Percentiles rank a stretch among this genome's conserved stretches.
Conservation (phyloP, 495 filamentous ascomycete genomes). For the Daldinia caldariorum region DNA sequence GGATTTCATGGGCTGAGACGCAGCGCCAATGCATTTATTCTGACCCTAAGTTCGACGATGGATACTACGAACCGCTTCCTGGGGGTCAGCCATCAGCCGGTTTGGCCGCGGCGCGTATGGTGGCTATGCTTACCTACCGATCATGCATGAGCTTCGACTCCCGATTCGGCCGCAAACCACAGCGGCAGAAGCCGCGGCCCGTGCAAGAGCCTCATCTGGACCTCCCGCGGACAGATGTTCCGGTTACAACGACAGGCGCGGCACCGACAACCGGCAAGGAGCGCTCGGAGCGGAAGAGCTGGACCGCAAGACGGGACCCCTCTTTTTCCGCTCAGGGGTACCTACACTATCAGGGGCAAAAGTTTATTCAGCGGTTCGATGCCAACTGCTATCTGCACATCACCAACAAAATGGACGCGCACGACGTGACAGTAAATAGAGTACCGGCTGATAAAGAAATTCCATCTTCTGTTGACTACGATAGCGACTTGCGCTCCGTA, state of each 20-base stretch:
- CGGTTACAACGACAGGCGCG: constrained; percentile 3
- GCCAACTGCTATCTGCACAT: constrained; percentile 54
- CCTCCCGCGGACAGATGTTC: constrained; percentile 32
- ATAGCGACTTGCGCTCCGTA: constrained; percentile 32
- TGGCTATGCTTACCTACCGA: constrained; percentile 55
- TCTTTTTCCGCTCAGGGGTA: constrained; percentile 52
- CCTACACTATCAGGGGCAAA: constrained; percentile 52
- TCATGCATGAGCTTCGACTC: constrained; percentile 49
- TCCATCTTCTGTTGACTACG: neutral
- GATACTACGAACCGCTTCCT: constrained; percentile 48
- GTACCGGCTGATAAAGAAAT: neutral
- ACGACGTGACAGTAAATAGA: constrained; percentile 49
- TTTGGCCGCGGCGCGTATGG: constrained; percentile 52
- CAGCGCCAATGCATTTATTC: constrained; percentile 51
- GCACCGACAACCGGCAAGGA: constrained; percentile 13
- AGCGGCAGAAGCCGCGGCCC: constrained; percentile 32
- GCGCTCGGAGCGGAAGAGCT: constrained; percentile 31
- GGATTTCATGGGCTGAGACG: constrained; percentile 52
- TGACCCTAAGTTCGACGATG: constrained; percentile 48
- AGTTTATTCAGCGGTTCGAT: constrained; percentile 53
- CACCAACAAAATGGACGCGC: constrained; percentile 53
- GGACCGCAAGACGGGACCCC: constrained; percentile 33
- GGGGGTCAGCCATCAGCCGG: constrained; percentile 47
- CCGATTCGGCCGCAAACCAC: constrained; percentile 49
- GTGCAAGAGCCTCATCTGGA: constrained; percentile 37